A percentile compares a stretch with the other conserved stretches of the same genome.
Conservation (phyloP, 2,329 filamentous ascomycete species). For the Xylaria sp. region DNA sequence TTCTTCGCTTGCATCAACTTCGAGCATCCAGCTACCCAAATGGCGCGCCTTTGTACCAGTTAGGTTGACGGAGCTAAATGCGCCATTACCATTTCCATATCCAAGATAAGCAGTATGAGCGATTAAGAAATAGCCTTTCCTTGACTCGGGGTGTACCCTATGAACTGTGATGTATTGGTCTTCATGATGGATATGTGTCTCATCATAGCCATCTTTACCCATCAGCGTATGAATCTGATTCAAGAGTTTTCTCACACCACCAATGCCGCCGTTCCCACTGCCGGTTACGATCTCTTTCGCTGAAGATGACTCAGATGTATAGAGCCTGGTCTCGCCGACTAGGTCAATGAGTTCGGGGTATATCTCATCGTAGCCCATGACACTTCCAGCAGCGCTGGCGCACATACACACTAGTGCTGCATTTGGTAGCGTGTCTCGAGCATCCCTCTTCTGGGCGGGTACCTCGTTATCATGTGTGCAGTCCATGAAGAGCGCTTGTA, state of each 20-base stretch:
- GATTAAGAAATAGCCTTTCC: constrained; percentile 94
- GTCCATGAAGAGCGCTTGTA: constrained; percentile 98
- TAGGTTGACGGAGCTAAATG: constrained; percentile 82
- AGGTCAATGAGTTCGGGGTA: constrained; percentile 94
- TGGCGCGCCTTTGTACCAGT: constrained; percentile 86
- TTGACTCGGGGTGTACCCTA: constrained; percentile 88
- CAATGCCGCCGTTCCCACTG: constrained; percentile 84
- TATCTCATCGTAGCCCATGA: constrained; percentile 98
- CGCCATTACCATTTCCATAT: constrained; percentile 84
- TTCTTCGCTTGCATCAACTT: constrained; percentile 82
- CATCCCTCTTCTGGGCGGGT: constrained; percentile 93
- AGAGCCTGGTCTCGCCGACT: constrained; percentile 86
- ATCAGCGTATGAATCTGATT: constrained; percentile 96
- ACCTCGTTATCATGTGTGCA: constrained; percentile 99
- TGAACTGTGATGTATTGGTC: constrained; percentile 97
- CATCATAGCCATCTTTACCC: constrained; percentile 93
- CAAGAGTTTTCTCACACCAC: constrained; percentile 88
- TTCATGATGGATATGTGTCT: constrained; percentile 97
- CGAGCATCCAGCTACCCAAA: constrained; percentile 90
- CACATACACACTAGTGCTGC: constrained; percentile 97
- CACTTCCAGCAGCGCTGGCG: constrained; percentile 90
- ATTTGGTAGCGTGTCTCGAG: constrained; percentile 91
- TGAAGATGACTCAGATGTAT: constrained; percentile 80
- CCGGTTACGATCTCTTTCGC: constrained; percentile 69
- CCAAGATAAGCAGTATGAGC: constrained; percentile 96